Percentiles rank a stretch among this genome's conserved stretches.
These are phyloP conservation scores for Stereum hirsutum DNA, from an alignment of 1,284 basidiomycete species.

Conservation along the genomic window DNA sequence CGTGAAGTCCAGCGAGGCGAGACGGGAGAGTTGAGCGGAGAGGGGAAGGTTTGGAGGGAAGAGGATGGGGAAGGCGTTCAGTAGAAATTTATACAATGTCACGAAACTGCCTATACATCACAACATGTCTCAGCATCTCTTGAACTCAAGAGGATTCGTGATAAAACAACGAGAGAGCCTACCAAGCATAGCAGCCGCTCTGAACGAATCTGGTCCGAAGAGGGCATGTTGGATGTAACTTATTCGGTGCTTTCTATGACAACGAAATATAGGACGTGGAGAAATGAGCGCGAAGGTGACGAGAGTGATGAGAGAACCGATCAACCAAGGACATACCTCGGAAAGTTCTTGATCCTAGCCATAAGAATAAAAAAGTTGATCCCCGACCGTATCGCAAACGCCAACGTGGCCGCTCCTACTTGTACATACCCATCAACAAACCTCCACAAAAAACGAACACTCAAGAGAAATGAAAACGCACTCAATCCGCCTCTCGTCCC, in stretches of 20 bases:
- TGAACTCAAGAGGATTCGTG: too few relatives aligned
- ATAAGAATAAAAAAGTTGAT: slow-evolving; percentile 73
- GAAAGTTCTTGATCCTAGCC: slow-evolving; percentile 55
- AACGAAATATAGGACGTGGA: not conserved
- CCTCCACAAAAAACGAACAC: not conserved
- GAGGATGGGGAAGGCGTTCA: slow-evolving; percentile 77
- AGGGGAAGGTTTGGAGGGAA: slow-evolving; percentile 37
- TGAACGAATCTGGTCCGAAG: slow-evolving; percentile 70
- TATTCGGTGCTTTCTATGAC: slow-evolving; percentile 37
- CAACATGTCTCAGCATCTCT: slow-evolving; percentile 1
- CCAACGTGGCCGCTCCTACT: slow-evolving; percentile 70
- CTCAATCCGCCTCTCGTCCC: slow-evolving; percentile 68
- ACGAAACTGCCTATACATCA: slow-evolving; percentile 59
- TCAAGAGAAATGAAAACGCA: slow-evolving; percentile 43
- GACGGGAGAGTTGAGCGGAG: slow-evolving; percentile 8
- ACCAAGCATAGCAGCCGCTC: slow-evolving; percentile 86
- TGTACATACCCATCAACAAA: not conserved
- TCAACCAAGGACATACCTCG: slow-evolving; percentile 46
- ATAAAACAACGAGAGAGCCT: slow-evolving; percentile 13
- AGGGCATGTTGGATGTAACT: slow-evolving; percentile 66
- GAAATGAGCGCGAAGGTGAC: not conserved
- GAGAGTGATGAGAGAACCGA: too few relatives aligned
- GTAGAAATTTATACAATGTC: slow-evolving; percentile 71
- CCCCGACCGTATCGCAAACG: slow-evolving; percentile 71
- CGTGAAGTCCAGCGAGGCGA: slow-evolving; percentile 23